Base-by-base conservation (phyloP, 495 filamentous ascomycete species). In the Hypoxylon fuscum region DNA sequence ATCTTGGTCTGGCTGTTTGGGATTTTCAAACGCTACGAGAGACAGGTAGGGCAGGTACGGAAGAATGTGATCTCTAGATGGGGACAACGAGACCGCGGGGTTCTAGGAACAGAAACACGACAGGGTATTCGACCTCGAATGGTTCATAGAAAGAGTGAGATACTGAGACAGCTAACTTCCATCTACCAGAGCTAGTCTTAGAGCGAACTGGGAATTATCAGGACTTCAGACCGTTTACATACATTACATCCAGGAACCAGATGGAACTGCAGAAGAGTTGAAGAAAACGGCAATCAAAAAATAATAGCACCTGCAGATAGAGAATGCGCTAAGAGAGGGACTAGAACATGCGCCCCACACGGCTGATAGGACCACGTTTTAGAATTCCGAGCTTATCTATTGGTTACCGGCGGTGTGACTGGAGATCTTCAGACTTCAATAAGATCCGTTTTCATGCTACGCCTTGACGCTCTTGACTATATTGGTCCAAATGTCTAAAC, bases 321-420 rank as follows among this genome's bases (percentile, higher is more conserved):
- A 31, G 35, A 62, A 62, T 44, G 45, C 45, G 45, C 48, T 48
- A 58, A 23, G 10, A 15, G 27, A 7, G 15, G n/a, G 0, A 18
- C 18, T 37, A 22, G 44, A 5, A 22, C 18, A 40, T 37, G 25
- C n/a, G n/a, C n/a, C n/a, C n/a, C n/a, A n/a, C 60, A 50, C 50
- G 25, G 47, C 35, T 8, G 53, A 49, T 64, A 54, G 1, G 15
- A 12, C 9, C 35, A 22, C 47, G 10, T 12, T 35, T 53, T 50
- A 17, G 32, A 51, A 46, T 58, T 64, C 47, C 32, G 34, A 27
- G 48, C 55, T 55, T 53, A 50, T 64, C 55, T 38, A 64, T 64
- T 64, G 61, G 61, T 59, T 64, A 59, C 54, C 61, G 22, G 43
- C 48, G 5, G 38, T 55, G 43, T 44, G 7, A 54, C 48, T 8